Base-by-base conservation (phyloP, 2,329 filamentous ascomycete species). In the Aspergillus versicolor region DNA sequence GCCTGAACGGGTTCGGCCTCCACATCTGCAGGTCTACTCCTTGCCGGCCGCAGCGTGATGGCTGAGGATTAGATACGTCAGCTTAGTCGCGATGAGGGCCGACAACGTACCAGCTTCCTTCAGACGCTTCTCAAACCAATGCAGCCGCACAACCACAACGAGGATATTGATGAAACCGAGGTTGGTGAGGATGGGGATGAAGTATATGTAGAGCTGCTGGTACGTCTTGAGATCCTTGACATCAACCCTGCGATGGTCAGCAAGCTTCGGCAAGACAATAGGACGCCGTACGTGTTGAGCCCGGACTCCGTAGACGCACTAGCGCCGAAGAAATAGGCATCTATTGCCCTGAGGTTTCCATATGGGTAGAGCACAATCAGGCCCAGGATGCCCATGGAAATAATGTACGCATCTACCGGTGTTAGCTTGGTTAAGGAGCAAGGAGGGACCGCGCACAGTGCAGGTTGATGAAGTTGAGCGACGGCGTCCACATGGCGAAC, bases 151-250 rank as follows among this genome's bases (percentile, higher is more conserved):
- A 12, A 79, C 63, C 3, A 83, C 78, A 5, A 82, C 77, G 7
- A 79, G 51, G 3, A 79, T 76, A 61, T 82, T 82, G 63, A 83
- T 70, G 61, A 82, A 81, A 1, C 75, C 75, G 15, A 81, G 56
- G 54, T 83, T 82, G 0, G 75, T 77, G 2, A 83, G 56, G 7
- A 81, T 73, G 1, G 81, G 79, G 17, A 81, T 67, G 45, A 83
- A 71, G 62, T 83, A 84, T 37, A 83, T 62, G 50, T 76, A 78
- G 3, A 83, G 59, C 61, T 84, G 82, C 62, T 84, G 82, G 56
- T 82, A 83, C 0, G 71, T 74, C 57, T 74, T 74, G 15, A 84
- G 64, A 1, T 71, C 66, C 45, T 82, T 82, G 48, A 83, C 65
- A 61, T 84, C 80, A 41, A 82, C 64, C 13, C 81, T 83, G 17